Evolutionary conservation across 257 asterid species (phyloP).

Genomic region (Forsythia viridissima): DNA sequence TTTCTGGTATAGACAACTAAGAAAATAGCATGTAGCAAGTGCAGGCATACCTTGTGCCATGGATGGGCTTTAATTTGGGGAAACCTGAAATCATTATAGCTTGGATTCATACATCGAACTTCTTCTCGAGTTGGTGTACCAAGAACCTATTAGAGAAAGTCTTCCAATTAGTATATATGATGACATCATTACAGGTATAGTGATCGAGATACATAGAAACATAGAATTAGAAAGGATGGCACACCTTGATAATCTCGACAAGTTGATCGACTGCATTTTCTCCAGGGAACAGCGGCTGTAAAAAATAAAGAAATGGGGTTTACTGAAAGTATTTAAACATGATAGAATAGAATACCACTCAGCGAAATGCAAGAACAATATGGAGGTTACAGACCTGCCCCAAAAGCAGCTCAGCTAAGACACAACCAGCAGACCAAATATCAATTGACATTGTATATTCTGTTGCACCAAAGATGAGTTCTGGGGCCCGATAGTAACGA

Average conservation of each 20-base stretch:
- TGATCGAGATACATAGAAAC: neutral
- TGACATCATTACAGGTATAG: neutral
- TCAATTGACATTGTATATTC: constrained; percentile 80
- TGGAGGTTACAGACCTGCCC: constrained; percentile 65
- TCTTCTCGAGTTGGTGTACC: constrained; percentile 98
- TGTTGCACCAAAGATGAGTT: constrained; percentile 90
- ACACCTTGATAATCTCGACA: constrained; percentile 90
- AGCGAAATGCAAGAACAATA: constrained; percentile 4
- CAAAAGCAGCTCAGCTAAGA: constrained; percentile 88
- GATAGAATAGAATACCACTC: neutral
- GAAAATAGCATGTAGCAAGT: neutral
- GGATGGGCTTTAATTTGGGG: constrained; percentile 96
- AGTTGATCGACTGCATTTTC: constrained; percentile 96
- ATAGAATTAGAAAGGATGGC: constrained; percentile 9
- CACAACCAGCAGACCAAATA: constrained; percentile 96
- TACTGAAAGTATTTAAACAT: constrained; percentile 6
- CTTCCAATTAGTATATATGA: constrained; percentile 24
- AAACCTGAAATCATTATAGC: constrained; percentile 84
- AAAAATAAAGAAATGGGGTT: constrained; percentile 13
- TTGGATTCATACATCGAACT: constrained; percentile 92
- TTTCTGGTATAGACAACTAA: neutral
- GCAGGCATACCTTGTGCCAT: constrained; percentile 71
- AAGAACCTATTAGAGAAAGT: constrained; percentile 58
- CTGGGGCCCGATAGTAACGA: constrained; percentile 93
- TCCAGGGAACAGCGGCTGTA: constrained; percentile 91